Percentiles rank a stretch among this genome's conserved stretches.
These are phyloP conservation scores for Jimgerdemannia flammicorona DNA, from an alignment of 192 early-diverging fungal species.

Conservation along the genomic window DNA sequence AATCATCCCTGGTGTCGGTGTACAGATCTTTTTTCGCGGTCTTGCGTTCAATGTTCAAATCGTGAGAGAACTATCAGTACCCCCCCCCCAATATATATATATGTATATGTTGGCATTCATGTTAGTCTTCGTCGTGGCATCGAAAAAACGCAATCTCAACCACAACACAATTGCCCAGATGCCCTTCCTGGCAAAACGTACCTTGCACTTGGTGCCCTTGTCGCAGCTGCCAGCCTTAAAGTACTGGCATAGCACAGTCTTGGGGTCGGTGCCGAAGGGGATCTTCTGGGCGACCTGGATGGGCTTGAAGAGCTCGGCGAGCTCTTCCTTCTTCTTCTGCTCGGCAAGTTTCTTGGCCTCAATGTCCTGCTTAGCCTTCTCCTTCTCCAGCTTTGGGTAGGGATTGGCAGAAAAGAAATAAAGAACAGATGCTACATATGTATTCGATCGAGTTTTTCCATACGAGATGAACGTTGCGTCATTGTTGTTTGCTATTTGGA, in stretches of 20 bases:
- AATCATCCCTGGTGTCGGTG: constrained; percentile 73
- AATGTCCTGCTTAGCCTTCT: constrained; percentile 58
- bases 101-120: not conserved
- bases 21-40: constrained; percentile 91
- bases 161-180: not conserved
- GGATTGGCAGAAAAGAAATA: not conserved
- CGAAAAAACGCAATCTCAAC: not conserved
- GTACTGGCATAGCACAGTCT: constrained; percentile 87
- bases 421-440: constrained; percentile 4
- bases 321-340: constrained; percentile 85
- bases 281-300: constrained; percentile 86
- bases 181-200: too few species aligned
- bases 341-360: constrained; percentile 72
- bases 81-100: not conserved
- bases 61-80: constrained; percentile 80
- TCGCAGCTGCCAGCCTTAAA: constrained; percentile 91
- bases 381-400: constrained; percentile 50
- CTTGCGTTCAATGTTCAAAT: constrained; percentile 87
- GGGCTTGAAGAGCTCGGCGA: constrained; percentile 88
- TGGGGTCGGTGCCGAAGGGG: constrained; percentile 97
- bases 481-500: not conserved
- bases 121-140: not conserved
- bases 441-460: constrained; percentile 2
- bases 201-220: constrained; percentile 89
- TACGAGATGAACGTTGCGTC: not conserved